phyloP scores from a whole-genome alignment of 176 grass and related monocot species.

The Panicum miliaceum region DNA sequence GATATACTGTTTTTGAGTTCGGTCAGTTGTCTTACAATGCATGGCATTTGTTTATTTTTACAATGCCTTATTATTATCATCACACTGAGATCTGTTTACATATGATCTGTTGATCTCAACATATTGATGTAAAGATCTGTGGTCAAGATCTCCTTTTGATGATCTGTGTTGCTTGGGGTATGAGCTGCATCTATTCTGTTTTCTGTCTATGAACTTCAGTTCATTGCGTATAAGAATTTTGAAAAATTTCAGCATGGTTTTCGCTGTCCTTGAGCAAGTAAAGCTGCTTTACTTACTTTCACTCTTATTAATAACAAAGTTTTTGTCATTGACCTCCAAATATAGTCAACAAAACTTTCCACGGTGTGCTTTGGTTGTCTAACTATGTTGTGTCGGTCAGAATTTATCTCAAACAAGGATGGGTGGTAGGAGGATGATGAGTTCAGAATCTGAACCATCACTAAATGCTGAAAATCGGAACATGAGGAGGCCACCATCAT shows the following conservation, averaged over 20 bases:
- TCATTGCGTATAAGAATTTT: not conserved
- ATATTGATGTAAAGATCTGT: not conserved
- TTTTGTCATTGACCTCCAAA: not conserved
- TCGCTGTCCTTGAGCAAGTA: not conserved
- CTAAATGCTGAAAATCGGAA: slow-evolving; percentile 67
- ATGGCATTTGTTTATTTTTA: not conserved
- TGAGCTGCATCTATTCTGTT: not conserved
- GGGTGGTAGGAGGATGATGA: slow-evolving; percentile 72
- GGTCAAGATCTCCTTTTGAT: not conserved
- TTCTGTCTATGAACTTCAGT: slow-evolving; percentile 2
- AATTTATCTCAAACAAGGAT: slow-evolving; percentile 90
- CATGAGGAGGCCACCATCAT: slow-evolving; percentile 70
- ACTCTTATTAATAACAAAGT: not conserved
- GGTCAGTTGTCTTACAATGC: not conserved
- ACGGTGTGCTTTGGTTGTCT: slow-evolving; percentile 7
- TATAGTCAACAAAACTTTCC: not conserved
- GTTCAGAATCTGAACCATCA: slow-evolving; percentile 59
- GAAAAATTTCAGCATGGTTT: not conserved
- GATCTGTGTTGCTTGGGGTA: slow-evolving; percentile 1
- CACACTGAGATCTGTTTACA: not conserved
- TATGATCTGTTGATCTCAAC: not conserved
- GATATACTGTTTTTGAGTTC: not conserved
- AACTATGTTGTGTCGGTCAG: slow-evolving; percentile 45
- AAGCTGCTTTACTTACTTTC: not conserved
- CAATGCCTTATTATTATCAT: not conserved